These are phyloP conservation scores for Bidens hawaiensis DNA, from an alignment of 140 eudicot genomes.

Conservation along the genomic window DNA sequence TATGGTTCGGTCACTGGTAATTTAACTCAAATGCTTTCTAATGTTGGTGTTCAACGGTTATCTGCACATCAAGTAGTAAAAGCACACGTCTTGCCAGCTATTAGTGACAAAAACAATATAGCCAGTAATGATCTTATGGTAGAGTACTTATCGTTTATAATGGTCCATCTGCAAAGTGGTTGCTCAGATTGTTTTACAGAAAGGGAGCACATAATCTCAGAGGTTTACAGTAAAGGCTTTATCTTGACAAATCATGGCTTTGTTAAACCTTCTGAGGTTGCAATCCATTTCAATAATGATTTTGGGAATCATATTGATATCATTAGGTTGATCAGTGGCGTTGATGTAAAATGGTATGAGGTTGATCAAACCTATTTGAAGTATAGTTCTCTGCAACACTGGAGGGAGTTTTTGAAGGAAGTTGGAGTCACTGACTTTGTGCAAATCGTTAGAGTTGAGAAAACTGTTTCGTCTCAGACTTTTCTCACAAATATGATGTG, in stretches of 20 bases:
- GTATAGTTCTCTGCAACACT: constrained; percentile 40
- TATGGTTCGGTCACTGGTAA: constrained; percentile 37
- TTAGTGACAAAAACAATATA: constrained; percentile 37
- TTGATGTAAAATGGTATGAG: constrained; percentile 72
- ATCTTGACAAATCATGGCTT: constrained; percentile 73
- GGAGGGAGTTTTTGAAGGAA: constrained; percentile 70
- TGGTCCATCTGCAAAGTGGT: constrained; percentile 70
- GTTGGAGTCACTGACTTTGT: constrained; percentile 74
- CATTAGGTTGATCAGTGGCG: constrained; percentile 41
- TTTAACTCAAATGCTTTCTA: constrained; percentile 52
- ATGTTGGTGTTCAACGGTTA: constrained; percentile 66
- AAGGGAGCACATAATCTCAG: constrained; percentile 52
- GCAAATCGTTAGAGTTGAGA: constrained; percentile 51
- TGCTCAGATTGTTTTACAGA: constrained; percentile 61
- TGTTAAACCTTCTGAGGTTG: constrained; percentile 48
- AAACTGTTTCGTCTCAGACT: constrained; percentile 30
- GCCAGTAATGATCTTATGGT: constrained; percentile 42
- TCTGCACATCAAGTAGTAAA: constrained; percentile 74
- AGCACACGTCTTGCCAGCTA: constrained; percentile 63
- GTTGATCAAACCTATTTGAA: constrained; percentile 47
- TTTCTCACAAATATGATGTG: constrained; percentile 23
- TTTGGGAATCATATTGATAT: constrained; percentile 57
- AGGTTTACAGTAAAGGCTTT: constrained; percentile 50
- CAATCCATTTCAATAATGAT: constrained; percentile 62
- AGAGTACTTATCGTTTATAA: constrained; percentile 65